Evolutionary conservation across 805 yeast species (phyloP), one percentile per base, ranked within the genome.

Genomic region (Candida michaelii): DNA sequence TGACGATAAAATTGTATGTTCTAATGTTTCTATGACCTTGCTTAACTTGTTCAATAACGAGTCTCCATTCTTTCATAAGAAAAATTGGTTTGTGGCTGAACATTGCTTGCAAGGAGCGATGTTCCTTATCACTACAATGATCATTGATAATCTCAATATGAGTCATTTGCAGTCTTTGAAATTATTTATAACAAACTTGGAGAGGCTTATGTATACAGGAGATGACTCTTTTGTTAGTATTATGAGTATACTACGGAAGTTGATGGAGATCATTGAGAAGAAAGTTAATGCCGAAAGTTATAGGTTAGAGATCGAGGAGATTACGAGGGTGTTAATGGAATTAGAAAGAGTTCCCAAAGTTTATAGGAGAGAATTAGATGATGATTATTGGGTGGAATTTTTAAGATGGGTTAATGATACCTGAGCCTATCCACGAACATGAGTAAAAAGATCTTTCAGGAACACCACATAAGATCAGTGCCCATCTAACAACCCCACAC

Each of bases 91-190:
- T 16, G 40, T 33, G 9, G 25, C 23, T 15, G 43, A 42, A 4
- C 49, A 46, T 33, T 27, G 27, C 13, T 27, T 43, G 12, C 30
- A 46, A n/a, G 49, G 44, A 15, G 36, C 43, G 6, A 33, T 46
- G 8, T 46, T 43, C 24, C 10, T 42, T 4, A 32, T 46, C 18
- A 30, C 43, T 21, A 30, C 40, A 13, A 43, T 46, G 37, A 36
- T 46, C 4, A 9, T 43, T 3, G 32, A 46, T 23, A 46, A 40
- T 7, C 12, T 17, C n/a, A 31, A 31, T 11, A 3, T 18, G 16
- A 12, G 15, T 5, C 37, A 34, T 9, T 14, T 40, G 10, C 17
- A 13, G n/a, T 5, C 12, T 5, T 7, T 42, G 4, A 30, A 42
- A 16, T 17, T 14, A 10, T 42, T 36, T 27, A 18, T 31, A 3